Evolutionary conservation across 2,329 filamentous ascomycete genomes (phyloP).

Genomic region (Colletotrichum tropicale): DNA sequence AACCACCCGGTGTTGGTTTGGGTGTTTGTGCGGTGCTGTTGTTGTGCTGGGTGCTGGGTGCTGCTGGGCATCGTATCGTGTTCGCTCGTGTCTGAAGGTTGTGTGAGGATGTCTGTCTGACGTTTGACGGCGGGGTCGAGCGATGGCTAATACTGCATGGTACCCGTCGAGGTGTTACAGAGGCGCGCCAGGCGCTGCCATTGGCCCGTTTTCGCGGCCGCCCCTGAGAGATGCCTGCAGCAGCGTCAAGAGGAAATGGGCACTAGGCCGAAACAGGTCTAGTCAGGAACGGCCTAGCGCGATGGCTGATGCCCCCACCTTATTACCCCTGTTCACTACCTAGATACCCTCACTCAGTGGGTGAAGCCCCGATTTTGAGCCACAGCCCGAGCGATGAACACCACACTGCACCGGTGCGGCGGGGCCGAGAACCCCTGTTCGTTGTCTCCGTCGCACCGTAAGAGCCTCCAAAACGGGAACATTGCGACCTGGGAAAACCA

Average conservation of each 20-base stretch:
- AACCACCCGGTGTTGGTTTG: background rate
- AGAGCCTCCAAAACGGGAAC: slow-evolving; percentile 15
- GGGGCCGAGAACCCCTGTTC: slow-evolving; percentile 10
- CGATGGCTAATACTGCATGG: slow-evolving; percentile 32
- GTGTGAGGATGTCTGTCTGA: slow-evolving; percentile 27
- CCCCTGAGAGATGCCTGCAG: slow-evolving; percentile 10
- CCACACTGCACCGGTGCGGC: slow-evolving; percentile 2
- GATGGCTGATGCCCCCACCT: background rate
- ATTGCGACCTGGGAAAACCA: background rate
- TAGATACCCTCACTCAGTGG: too few species aligned
- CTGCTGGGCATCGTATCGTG: background rate
- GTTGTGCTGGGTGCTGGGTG: background rate
- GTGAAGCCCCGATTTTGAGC: background rate
- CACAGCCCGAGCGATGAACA: background rate
- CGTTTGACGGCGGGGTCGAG: slow-evolving; percentile 45
- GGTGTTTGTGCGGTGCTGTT: background rate
- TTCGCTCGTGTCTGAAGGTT: slow-evolving; percentile 20
- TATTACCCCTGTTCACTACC: too few species aligned
- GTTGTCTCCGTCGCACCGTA: background rate
- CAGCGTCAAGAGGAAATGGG: background rate
- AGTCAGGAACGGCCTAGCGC: slow-evolving; percentile 6
- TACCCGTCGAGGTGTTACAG: slow-evolving; percentile 37
- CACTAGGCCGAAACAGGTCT: background rate
- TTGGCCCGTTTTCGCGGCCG: slow-evolving; percentile 27
- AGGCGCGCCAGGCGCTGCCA: slow-evolving; percentile 35